A percentile compares a stretch with the other conserved stretches of the same genome.
These are phyloP conservation scores for Leccinum fibrillosum DNA, from an alignment of 768 basidiomycete species.

Conservation along the genomic window DNA sequence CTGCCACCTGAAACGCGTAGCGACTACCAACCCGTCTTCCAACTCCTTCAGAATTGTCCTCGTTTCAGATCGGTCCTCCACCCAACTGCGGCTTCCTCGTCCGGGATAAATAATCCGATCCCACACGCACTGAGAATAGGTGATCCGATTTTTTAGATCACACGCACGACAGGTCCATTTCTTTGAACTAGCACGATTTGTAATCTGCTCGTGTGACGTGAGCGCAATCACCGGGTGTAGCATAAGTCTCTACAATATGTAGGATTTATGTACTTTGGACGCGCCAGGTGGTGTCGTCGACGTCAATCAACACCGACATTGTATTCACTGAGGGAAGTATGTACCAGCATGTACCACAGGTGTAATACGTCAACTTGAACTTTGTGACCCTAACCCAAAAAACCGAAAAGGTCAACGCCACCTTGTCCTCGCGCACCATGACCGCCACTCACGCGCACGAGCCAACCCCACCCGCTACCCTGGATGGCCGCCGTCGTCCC, in stretches of 20 bases:
- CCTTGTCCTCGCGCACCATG: neutral
- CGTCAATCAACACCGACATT: neutral
- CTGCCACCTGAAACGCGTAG: neutral
- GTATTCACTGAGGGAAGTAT: neutral
- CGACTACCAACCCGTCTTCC: neutral
- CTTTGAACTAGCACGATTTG: no score
- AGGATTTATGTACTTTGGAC: neutral
- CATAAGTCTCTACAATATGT: neutral
- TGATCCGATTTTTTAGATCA: neutral
- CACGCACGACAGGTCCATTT: neutral
- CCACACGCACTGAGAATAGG: neutral
- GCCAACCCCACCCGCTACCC: conserved; percentile 99
- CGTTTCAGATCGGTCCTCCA: neutral
- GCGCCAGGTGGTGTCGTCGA: neutral
- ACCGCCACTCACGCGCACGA: conserved; percentile 45
- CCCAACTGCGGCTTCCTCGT: neutral
- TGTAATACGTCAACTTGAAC: no score
- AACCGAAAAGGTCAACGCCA: neutral
- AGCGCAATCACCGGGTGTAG: neutral
- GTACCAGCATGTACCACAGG: no score
- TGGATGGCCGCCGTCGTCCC: conserved; percentile 87
- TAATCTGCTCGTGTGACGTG: neutral
- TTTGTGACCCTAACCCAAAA: conserved; percentile 44
- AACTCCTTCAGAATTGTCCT: neutral
- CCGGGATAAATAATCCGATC: neutral